phyloP scores from a whole-genome alignment of 495 filamentous ascomycete genomes.

The Neurospora sp. region DNA sequence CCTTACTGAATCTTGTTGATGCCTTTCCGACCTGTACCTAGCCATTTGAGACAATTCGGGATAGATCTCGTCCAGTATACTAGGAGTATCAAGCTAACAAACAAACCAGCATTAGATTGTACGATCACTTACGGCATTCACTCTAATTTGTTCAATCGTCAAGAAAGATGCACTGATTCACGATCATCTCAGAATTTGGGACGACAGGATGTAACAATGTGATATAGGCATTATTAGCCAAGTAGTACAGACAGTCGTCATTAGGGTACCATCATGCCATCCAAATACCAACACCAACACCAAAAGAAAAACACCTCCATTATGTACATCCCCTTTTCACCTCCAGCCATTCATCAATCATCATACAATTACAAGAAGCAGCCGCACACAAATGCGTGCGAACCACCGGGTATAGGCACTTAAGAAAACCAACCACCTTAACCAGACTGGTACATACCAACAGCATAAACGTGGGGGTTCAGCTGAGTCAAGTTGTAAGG shows the following conservation, averaged over 20 bases:
- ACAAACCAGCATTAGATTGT: too few species aligned
- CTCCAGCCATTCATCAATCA: background rate
- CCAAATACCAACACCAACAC: background rate
- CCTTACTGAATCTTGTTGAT: too few species aligned
- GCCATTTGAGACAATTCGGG: too few species aligned
- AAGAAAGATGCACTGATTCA: too few species aligned
- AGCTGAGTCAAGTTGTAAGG: conserved; percentile 67
- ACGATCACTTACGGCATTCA: too few species aligned
- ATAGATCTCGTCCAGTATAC: too few species aligned
- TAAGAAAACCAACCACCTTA: conserved; percentile 25
- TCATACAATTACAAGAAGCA: background rate
- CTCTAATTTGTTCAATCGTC: too few species aligned
- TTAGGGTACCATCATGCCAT: background rate
- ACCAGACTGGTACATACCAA: conserved; percentile 71
- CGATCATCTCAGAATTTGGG: too few species aligned
- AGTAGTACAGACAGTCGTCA: background rate
- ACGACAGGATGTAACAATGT: background rate
- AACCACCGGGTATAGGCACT: background rate
- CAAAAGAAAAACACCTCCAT: background rate
- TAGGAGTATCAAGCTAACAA: too few species aligned
- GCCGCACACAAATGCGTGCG: background rate
- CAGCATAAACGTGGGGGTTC: conserved; percentile 68
- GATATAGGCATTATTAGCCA: background rate
- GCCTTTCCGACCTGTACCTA: too few species aligned
- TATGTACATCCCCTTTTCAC: background rate